Base-by-base conservation (phyloP, 2,329 filamentous ascomycete species). In the Talaromyces verruculosus region DNA sequence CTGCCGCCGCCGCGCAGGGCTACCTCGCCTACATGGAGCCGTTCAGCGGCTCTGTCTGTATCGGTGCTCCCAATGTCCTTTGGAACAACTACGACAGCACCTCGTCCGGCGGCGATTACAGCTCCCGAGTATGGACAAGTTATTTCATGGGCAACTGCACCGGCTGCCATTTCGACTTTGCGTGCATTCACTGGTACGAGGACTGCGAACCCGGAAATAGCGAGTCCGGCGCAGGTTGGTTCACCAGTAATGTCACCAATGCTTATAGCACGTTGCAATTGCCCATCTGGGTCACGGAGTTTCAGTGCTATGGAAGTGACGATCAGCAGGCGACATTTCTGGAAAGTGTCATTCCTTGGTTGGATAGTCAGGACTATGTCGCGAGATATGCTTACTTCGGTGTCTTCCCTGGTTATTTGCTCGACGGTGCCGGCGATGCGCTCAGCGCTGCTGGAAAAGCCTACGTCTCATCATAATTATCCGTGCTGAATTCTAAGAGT, bases 141-240 rank as follows among this genome's bases (percentile, higher is more conserved):
- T 61, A 67, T 0, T 78, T 78, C 68, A 35, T 78, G 28, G 35
- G 51, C 1, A 66, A 66, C 2, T 78, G 76, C 57, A 63, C 59
- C 0, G 73, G 65, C 2, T 78, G 76, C 68, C 68, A 63, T n/a
- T 70, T 78, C 15, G 76, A 78, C 67, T 78, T 75, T 60, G 68
- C 76, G 41, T 69, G 66, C 15, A 71, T 78, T 25, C 76, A 78
- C 59, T 78, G 74, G 74, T 79, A 78, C 61, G 72, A 74, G 47
- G 71, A 67, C 47, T 8, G 66, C 64, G 1, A 41, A 6, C 35
- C 66, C 2, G 47, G 61, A 3, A 59, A 66, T 45, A 67, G 68
- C 0, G 43, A 65, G 17, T 73, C 74, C 41, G 65, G 72, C 19
- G 67, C 65, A 1, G 71, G 74, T 62, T 77, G 64, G 66, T 78